Evolutionary conservation across 73 alveolate genomes (phyloP).

Genomic region (Durusdinium trenchii): DNA sequence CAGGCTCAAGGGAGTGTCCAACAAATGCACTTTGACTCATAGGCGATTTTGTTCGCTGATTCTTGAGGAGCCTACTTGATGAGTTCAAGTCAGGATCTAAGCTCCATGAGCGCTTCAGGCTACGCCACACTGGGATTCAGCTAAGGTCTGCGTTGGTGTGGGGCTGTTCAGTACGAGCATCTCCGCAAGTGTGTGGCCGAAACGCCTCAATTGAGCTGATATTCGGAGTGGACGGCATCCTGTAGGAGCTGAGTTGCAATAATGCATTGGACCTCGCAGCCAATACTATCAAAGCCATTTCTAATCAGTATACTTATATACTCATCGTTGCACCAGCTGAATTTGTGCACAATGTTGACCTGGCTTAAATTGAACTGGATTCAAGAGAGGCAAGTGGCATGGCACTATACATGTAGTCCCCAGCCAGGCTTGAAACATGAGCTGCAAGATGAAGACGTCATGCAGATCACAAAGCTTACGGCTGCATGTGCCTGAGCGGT

Average conservation of each 20-base stretch:
- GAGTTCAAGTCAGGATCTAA: conserved; percentile 73
- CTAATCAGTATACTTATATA: no score
- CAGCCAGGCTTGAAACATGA: conserved; percentile 92
- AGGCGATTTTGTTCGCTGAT: background rate
- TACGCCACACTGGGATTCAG: background rate
- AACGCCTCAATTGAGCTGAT: background rate
- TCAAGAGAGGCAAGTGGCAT: no score
- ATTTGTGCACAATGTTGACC: no score
- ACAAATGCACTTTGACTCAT: background rate
- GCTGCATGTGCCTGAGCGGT: conserved; percentile 11
- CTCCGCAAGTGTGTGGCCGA: conserved; percentile 90
- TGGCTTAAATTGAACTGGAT: no score
- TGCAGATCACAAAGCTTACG: conserved; percentile 83
- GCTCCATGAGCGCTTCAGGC: background rate
- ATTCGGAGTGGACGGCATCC: background rate
- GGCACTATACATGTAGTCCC: no score
- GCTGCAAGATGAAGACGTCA: conserved; percentile 90
- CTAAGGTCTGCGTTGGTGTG: conserved; percentile 83
- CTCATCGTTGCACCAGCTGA: no score
- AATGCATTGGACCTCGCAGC: no score
- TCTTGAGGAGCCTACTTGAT: conserved; percentile 69
- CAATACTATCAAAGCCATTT: no score
- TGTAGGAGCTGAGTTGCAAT: background rate
- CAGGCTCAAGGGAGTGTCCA: background rate
- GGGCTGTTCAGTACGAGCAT: conserved; percentile 76